Evolutionary conservation across 805 yeast species (phyloP), one percentile per base, ranked within the genome.

Genomic region (Wickerhamiella spandovensis): DNA sequence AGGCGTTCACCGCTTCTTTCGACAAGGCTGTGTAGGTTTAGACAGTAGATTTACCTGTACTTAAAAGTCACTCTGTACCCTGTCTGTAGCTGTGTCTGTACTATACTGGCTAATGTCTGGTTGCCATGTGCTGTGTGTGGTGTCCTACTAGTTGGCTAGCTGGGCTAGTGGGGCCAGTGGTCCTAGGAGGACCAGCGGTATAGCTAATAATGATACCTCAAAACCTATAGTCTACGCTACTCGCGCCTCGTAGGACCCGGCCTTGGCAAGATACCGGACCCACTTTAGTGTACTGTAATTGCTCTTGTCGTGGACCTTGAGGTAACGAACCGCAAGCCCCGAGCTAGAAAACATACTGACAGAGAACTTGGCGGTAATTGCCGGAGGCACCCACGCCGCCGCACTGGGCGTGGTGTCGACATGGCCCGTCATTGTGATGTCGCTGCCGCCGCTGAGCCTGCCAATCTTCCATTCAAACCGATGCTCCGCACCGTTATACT

Each of bases 1-100:
- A 86, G 77, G 75, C 89, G 66, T 92, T 92, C 73, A 81, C 83
- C 70, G 83, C 95, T 68, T 80, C 97, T 68, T 90, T 89, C 77
- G 78, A 77, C 76, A 43, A 48, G 44, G 42, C 24, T 37, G 12
- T 18, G 15, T 35, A 35, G 39, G 7, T 17, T 4, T 35, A 35
- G 39, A 35, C 39, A 35, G 39, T 35, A 35, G 32, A 28, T 28
- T 12, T 28, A 24, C 25, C 25, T 24, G 25, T 24, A 28, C 32
- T 28, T 28, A 28, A 28, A 28, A 28, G 32, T 24, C 25, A 8
- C 25, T 24, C 8, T 24, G n/a, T n/a, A n/a, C n/a, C n/a, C n/a
- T n/a, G n/a, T n/a, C n/a, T n/a, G n/a, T n/a, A n/a, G n/a, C n/a
- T n/a, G n/a, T n/a, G n/a, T n/a, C n/a, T n/a, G n/a, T n/a, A n/a